Percentiles rank a stretch among this genome's conserved stretches.
These are phyloP conservation scores for Suhomyces emberorum DNA, from an alignment of 805 yeast species.

Conservation along the genomic window DNA sequence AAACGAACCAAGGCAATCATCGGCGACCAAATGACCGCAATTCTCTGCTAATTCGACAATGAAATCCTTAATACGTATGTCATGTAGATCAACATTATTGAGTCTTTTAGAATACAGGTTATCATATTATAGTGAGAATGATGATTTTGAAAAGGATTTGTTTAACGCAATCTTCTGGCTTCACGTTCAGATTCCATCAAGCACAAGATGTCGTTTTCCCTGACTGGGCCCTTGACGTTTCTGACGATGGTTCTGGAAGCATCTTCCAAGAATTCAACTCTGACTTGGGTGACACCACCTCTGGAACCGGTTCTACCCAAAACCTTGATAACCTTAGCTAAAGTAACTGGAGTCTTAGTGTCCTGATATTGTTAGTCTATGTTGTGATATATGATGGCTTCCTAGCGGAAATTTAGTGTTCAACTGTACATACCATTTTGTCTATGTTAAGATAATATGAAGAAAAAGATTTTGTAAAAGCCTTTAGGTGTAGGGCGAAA, in stretches of 20 bases:
- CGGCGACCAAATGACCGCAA: not conserved
- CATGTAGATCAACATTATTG: not conserved
- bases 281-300: slow-evolving; percentile 99
- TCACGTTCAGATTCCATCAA: slow-evolving; percentile 99
- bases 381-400: too few relatives aligned
- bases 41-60: not conserved
- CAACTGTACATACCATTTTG: slow-evolving; percentile 20
- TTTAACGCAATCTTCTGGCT: slow-evolving; percentile 94
- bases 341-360: slow-evolving; percentile 89
- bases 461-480: slow-evolving; percentile 8
- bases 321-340: slow-evolving; percentile 99
- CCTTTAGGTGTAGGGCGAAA: slow-evolving; percentile 4
- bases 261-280: slow-evolving; percentile 95
- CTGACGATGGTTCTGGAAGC: slow-evolving; percentile 94
- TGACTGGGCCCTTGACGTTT: slow-evolving; percentile 96
- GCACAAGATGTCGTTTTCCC: slow-evolving; percentile 97
- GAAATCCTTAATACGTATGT: not conserved
- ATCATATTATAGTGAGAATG: slow-evolving; percentile 3
- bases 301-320: slow-evolving; percentile 99
- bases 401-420: too few relatives aligned
- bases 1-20: slow-evolving; percentile 2
- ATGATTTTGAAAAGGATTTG: slow-evolving; percentile 1
- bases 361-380: slow-evolving; percentile 29
- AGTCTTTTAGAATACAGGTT: slow-evolving; percentile 3
- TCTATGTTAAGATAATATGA: slow-evolving; percentile 10